Conservation (phyloP, 1,284 basidiomycete species). For the Ceratobasidium sp. region DNA sequence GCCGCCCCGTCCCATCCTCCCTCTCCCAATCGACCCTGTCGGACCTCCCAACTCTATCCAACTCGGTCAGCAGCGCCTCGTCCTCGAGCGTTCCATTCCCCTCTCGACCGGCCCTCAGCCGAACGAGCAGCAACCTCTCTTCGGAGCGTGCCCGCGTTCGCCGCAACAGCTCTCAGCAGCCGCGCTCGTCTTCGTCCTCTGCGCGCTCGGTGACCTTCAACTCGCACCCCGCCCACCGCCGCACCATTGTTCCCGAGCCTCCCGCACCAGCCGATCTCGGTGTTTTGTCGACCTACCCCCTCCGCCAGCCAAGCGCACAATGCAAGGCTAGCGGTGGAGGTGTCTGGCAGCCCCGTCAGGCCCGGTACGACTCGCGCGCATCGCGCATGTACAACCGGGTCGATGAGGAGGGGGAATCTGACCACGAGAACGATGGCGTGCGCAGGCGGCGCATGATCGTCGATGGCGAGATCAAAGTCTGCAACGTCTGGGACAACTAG, state of each 20-base stretch:
- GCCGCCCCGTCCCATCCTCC: slow-evolving; percentile 46
- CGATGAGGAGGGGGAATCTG: slow-evolving; percentile 33
- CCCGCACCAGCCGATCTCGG: slow-evolving; percentile 50
- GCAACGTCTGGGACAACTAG: slow-evolving; percentile 13
- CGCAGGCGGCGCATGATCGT: slow-evolving; percentile 9
- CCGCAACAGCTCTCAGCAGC: slow-evolving; percentile 46
- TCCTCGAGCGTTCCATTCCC: slow-evolving; percentile 50
- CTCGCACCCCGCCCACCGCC: slow-evolving; percentile 27
- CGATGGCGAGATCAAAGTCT: slow-evolving; percentile 28
- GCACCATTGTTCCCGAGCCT: slow-evolving; percentile 56
- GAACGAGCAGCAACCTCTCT: slow-evolving; percentile 27
- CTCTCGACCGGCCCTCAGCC: slow-evolving; percentile 38
- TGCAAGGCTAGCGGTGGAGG: slow-evolving; percentile 79
- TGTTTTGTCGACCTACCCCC: slow-evolving; percentile 61
- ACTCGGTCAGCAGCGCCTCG: slow-evolving; percentile 48
- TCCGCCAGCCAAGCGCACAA: slow-evolving; percentile 65
- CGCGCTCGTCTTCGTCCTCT: slow-evolving; percentile 55
- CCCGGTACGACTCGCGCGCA: slow-evolving; percentile 50
- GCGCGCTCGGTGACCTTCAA: slow-evolving; percentile 26
- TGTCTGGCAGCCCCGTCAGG: slow-evolving; percentile 70
- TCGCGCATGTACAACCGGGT: slow-evolving; percentile 12
- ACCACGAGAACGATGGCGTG: slow-evolving; percentile 20
- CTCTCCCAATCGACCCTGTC: slow-evolving; percentile 40
- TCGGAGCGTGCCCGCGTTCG: slow-evolving; percentile 45
- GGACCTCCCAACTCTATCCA: slow-evolving; percentile 49